Evolutionary conservation across 202 grass and related monocot species (phyloP), one percentile per base, ranked within the genome.

Genomic region (Carex arenaria): DNA sequence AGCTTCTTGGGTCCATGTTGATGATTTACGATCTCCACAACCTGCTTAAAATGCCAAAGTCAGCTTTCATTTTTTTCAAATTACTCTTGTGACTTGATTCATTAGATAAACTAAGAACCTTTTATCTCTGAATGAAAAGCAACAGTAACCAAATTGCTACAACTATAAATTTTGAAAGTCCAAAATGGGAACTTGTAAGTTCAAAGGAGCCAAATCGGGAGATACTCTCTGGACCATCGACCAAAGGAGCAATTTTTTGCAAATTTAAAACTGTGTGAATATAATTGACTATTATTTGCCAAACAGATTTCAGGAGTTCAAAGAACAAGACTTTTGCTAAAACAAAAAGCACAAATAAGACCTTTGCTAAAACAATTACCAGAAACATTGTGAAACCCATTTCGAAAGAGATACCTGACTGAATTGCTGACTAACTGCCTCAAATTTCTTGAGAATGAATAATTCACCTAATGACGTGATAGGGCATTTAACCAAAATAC

Each of bases 1-100:
- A 83, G 73, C 76, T 89, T 97, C 72, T 86, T 92, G 28, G 83
- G 85, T 51, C 83, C 76, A 8, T 83, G 80, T 57, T 82, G 89
- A 84, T 94, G 85, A 57, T 89, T 89, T 13, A 87, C 15, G 49
- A 78, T 80, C 66, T 92, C 88, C 43, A 71, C 64, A 53, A 67
- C 62, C 91, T 96, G 84, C 10, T 61, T 32, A 14, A 76, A 38
- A 55, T 59, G 26, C 49, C 28, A n/a, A 10, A 13, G 26, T 78
- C 53, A 60, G 28, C 2, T 60, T 54, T 57, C 17, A 23, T 38
- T 32, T 57, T 57, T 36, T 11, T 18, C 52, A n/a, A 77, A n/a
- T 57, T 57, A 57, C 14, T 52, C 28, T 32, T 54, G 7, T 36
- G 14, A 38, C 26, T 36, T 18, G 28, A 34, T 77, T 19, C 28